Base-by-base conservation (phyloP, 495 filamentous ascomycete genomes). In the Penicillium argentinense region DNA sequence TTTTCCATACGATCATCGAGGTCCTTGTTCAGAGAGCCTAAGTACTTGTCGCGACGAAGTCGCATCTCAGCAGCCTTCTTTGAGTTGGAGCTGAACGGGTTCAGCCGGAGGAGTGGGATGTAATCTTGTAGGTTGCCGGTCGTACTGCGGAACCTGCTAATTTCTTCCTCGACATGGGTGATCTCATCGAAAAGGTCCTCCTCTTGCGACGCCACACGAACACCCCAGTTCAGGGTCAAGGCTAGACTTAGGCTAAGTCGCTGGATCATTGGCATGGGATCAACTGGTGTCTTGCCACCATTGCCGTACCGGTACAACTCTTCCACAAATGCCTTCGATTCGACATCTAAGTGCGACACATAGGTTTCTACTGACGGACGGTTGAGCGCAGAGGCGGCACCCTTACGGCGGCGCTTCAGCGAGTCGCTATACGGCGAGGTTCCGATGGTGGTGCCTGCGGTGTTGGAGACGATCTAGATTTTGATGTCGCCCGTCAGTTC, bases 81-180 rank as follows among this genome's bases (percentile, higher is more conserved):
- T 0, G 74, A 74, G 5, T 72, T 76, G 14, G 58, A 55, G 45
- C 59, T 83, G 43, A 81, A 74, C 0, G 81, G 80, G 46, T 81
- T 80, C 11, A 83, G 53, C 1, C 81, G 69, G 24, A 86, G 54
- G 0, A 85, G 54, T 12, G 82, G 81, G 9, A 86, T 77, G 49
- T 85, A 84, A 43, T 86, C 82, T 54, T 85, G 81, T 16, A 81
- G 49, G 42, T 85, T 85, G 11, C 80, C 79, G 0, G 80, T 80
- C 9, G 81, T 84, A 26, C 74, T 80, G 21, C 81, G 67, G 41
- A 83, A 79, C 32, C 67, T 72, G 57, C 74, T 78, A 30, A 85
- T 76, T 37, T 74, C 74, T 41, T 81, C 80, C 39, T 85, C 82
- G 25, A 85, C 81, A 9, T 78, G 62, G 8, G 78, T 81, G 51